Evolutionary conservation across 495 filamentous ascomycete species (phyloP), one percentile per base, ranked within the genome.

Genomic region (Tuber magnatum): DNA sequence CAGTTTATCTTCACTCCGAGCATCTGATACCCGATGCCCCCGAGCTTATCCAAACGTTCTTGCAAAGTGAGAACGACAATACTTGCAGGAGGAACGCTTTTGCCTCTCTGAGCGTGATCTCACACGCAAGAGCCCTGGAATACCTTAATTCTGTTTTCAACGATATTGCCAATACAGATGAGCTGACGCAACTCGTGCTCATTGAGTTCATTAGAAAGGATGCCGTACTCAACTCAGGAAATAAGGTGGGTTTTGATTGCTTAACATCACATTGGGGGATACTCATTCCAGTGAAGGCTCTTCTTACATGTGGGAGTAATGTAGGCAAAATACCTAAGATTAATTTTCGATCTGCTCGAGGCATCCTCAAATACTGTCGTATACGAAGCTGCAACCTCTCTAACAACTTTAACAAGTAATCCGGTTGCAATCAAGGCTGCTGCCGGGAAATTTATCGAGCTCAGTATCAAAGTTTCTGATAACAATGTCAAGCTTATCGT

Each of bases 401-500:
- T 98, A 73, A 98, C 94, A 32, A 89, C 94, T 10, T 88, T 99
- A 35, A 97, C 96, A 24, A 96, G 89, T 84, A 99, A 98, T 84
- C 94, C 96, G 14, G 95, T 98, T 56, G 96, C 94, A 56, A 94
- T 99, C 69, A 99, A 98, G 84, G 96, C 96, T 61, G 94, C 96
- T 24, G 96, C 96, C 6, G 87, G 88, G 70, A 99, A 99, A 83
- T 94, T 98, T 83, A 97, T 97, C 74, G 96, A 99, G 83, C 89
- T 99, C 2, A 92, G 91, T 77, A 97, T 99, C 81, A 94, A 94
- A 84, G 95, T 97, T 84, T 91, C 95, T 5, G 95, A 99, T 82
- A 99, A 99, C 86, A 99, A 99, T 81, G 96, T 99, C 74, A 99
- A 98, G 85, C 90, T 98, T 42, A 98, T 99, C 80, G 96, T 97